These are phyloP conservation scores for Termitomyces sp. DNA, from an alignment of 768 basidiomycete genomes.

Conservation along the genomic window DNA sequence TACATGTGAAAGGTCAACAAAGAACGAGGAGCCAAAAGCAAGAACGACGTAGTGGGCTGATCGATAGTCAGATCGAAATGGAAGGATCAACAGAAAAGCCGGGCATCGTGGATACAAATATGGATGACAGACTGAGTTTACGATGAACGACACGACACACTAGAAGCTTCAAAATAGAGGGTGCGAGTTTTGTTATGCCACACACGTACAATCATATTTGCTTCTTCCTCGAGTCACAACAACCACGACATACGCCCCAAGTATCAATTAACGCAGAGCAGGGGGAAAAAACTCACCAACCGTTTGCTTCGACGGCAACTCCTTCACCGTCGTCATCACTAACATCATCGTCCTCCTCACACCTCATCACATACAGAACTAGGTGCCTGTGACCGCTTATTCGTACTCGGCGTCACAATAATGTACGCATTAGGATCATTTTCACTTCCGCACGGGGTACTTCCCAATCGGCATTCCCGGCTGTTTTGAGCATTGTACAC, in stretches of 20 bases:
- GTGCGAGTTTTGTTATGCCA: too few relatives aligned
- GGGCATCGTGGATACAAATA: too few relatives aligned
- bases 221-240: slow-evolving; percentile 14
- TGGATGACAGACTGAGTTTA: not conserved
- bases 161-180: too few relatives aligned
- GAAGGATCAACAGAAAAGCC: too few relatives aligned
- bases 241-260: not conserved
- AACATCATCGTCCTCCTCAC: slow-evolving; percentile 7
- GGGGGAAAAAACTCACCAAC: slow-evolving; percentile 24
- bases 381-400: slow-evolving; percentile 10
- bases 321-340: slow-evolving; percentile 15
- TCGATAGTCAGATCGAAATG: too few relatives aligned
- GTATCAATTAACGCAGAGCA: not conserved
- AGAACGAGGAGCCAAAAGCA: too few relatives aligned
- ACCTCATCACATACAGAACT: slow-evolving; percentile 19
- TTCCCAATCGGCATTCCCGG: slow-evolving; percentile 50
- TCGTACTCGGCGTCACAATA: slow-evolving; percentile 11
- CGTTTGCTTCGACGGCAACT: slow-evolving; percentile 17
- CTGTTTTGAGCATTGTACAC: slow-evolving; percentile 60
- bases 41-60: too few relatives aligned
- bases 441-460: slow-evolving; percentile 23
- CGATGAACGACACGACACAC: not conserved
- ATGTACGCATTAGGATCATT: not conserved
- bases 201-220: slow-evolving; percentile 2
- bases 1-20: too few relatives aligned